phyloP scores from a whole-genome alignment of 2,329 filamentous ascomycete genomes.

The Geosmithia morbida region DNA sequence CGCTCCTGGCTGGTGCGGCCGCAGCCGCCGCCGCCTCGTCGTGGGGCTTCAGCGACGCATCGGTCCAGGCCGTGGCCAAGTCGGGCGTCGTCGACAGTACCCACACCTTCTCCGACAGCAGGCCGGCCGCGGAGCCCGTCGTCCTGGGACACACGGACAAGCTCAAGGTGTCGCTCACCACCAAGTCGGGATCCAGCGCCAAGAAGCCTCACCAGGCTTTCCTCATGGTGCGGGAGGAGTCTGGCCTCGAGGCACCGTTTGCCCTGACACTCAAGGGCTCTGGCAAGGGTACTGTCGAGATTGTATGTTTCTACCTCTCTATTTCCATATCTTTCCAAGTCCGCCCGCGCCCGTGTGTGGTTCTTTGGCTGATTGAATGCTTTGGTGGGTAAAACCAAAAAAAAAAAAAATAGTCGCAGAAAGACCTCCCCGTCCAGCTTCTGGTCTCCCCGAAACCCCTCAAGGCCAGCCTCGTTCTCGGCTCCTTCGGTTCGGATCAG shows the following conservation, averaged over 20 bases:
- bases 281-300: slow-evolving; percentile 71
- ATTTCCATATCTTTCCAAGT: neutral
- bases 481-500: slow-evolving; percentile 64
- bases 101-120: slow-evolving; percentile 42
- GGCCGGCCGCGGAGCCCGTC: slow-evolving; percentile 46
- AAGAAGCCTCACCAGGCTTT: slow-evolving; percentile 93
- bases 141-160: slow-evolving; percentile 53
- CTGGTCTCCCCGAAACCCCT: slow-evolving; percentile 53
- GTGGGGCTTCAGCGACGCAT: slow-evolving; percentile 65
- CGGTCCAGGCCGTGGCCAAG: slow-evolving; percentile 50
- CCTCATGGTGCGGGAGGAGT: slow-evolving; percentile 64
- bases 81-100: slow-evolving; percentile 49
- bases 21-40: slow-evolving; percentile 40
- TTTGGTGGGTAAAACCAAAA: neutral
- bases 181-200: slow-evolving; percentile 61
- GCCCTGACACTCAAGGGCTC: slow-evolving; percentile 72
- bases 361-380: neutral
- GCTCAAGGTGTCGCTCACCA: slow-evolving; percentile 70
- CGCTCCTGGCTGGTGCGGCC: slow-evolving; percentile 31
- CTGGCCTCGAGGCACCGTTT: slow-evolving; percentile 77
- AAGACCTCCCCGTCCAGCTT: slow-evolving; percentile 78
- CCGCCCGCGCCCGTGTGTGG: too few species aligned
- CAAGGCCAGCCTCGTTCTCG: slow-evolving; percentile 70
- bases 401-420: slow-evolving; percentile 48
- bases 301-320: slow-evolving; percentile 43